Percentiles rank a stretch among this genome's conserved stretches.
Evolutionary conservation across 192 early-diverging fungal genomes (phyloP).

Genomic region (Phycomyces blakesleeanus): DNA sequence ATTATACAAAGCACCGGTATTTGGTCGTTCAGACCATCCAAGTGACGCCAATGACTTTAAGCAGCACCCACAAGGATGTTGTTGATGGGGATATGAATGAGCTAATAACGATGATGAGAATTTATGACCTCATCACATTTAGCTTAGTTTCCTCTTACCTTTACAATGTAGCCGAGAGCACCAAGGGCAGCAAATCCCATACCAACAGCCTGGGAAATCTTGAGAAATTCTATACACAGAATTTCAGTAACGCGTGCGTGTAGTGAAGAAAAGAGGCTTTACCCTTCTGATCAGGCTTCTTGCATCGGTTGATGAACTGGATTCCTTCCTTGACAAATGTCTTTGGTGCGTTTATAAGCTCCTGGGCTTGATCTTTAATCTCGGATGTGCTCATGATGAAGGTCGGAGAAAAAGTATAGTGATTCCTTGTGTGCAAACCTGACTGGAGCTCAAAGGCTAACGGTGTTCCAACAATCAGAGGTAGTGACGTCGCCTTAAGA

Average conservation of each 20-base stretch:
- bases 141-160: constrained; percentile 35
- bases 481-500: too few species aligned
- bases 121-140: not conserved
- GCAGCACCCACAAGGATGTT: constrained; percentile 89
- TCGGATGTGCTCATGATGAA: too few species aligned
- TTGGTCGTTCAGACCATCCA: too few species aligned
- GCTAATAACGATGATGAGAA: constrained; percentile 22
- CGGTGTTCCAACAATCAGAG: too few species aligned
- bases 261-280: constrained; percentile 7
- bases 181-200: constrained; percentile 97
- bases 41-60: constrained; percentile 15
- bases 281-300: constrained; percentile 95
- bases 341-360: constrained; percentile 56
- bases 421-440: too few species aligned
- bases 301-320: constrained; percentile 92
- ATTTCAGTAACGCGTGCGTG: too few species aligned
- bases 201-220: constrained; percentile 89
- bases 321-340: constrained; percentile 90
- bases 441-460: too few species aligned
- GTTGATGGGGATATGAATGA: constrained; percentile 99
- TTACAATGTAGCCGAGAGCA: constrained; percentile 96
- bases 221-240: constrained; percentile 73
- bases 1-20: too few species aligned
- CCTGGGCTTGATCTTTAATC: too few species aligned
- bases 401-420: too few species aligned